Evolutionary conservation across 2,329 filamentous ascomycete species (phyloP), one percentile per base, ranked within the genome.

Genomic region (Penicillium aurantiogriseum): DNA sequence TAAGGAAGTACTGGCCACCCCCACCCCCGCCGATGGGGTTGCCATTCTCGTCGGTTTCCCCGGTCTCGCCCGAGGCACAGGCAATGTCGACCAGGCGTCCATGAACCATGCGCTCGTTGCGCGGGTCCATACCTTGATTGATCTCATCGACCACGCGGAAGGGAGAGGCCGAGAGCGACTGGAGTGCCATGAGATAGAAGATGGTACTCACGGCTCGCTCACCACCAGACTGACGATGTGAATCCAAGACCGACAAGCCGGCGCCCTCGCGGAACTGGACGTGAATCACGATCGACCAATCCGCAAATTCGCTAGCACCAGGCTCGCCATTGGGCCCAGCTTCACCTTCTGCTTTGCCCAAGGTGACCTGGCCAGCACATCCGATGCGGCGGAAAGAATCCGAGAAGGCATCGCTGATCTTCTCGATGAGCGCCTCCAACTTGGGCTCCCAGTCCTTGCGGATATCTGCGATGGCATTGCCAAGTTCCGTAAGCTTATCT

Each of bases 81-180:
- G 94, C 94, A 71, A 99, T 97, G 70, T 97, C 92, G 9, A 99
- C 94, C 89, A 99, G 95, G 62, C 94, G 90, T 72, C 93, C 91
- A 77, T 99, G 94, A 17, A 99, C 92, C 85, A 97, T 95, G 66
- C 94, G 90, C 77, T 99, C 94, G 76, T 99, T 99, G 68, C 94
- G 88, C 43, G 93, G 94, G 74, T 99, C 94, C 94, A 99, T 99
- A 64, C 94, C 94, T 77, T 99, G 94, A 72, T 99, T 99, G 81
- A 99, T 99, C 79, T 99, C 94, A 76, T 99, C 94, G 58, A 99
- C 94, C 49, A 99, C 93, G 51, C 94, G 91, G 84, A 99, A 99
- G 1, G 94, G 94, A 4, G 92, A 92, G 68, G 92, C 89, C 17
- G 94, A 93, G 68, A 99, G 87, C 49, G 90, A 90, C 74, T 99